Conservation (phyloP, 2,329 filamentous ascomycete species). For the Aplosporella prunicola region DNA sequence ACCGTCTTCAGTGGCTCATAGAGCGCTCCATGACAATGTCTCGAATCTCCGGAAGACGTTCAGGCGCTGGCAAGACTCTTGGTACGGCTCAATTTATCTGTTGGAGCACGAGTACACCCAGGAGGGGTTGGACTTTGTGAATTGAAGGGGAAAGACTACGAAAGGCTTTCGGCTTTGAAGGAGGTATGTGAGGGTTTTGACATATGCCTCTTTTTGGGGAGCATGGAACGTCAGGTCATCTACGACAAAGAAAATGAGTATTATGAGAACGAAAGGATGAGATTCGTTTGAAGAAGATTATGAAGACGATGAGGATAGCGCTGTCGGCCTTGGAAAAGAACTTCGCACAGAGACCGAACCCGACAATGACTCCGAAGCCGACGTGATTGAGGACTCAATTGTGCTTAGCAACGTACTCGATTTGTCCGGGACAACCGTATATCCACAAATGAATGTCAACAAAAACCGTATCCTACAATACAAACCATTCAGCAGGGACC, state of each 20-base stretch:
- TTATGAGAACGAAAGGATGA: constrained; percentile 9
- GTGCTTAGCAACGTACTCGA: neutral
- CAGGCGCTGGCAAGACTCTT: constrained; percentile 8
- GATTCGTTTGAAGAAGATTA: constrained; percentile 11
- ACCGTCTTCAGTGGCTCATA: constrained; percentile 4
- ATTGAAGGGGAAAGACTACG: constrained; percentile 19
- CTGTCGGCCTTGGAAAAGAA: constrained; percentile 12
- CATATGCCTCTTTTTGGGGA: constrained; percentile 15
- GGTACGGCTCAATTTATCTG: constrained; percentile 15
- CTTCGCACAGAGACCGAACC: too few species aligned
- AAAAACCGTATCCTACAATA: neutral
- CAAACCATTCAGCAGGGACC: constrained; percentile 14
- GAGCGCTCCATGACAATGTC: constrained; percentile 11
- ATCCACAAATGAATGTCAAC: neutral
- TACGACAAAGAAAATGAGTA: constrained; percentile 3
- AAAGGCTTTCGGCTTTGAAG: constrained; percentile 14
- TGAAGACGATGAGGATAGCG: constrained; percentile 9
- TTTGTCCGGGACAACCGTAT: neutral
- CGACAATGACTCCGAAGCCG: neutral
- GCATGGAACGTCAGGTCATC: constrained; percentile 11
- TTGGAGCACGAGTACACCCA: constrained; percentile 21
- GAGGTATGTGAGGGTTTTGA: constrained; percentile 14
- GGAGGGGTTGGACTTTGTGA: constrained; percentile 14
- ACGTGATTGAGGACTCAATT: neutral
- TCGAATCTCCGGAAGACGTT: constrained; percentile 10